These are phyloP conservation scores for Claviceps lovelessii DNA, from an alignment of 2,329 filamentous ascomycete species.

Conservation along the genomic window DNA sequence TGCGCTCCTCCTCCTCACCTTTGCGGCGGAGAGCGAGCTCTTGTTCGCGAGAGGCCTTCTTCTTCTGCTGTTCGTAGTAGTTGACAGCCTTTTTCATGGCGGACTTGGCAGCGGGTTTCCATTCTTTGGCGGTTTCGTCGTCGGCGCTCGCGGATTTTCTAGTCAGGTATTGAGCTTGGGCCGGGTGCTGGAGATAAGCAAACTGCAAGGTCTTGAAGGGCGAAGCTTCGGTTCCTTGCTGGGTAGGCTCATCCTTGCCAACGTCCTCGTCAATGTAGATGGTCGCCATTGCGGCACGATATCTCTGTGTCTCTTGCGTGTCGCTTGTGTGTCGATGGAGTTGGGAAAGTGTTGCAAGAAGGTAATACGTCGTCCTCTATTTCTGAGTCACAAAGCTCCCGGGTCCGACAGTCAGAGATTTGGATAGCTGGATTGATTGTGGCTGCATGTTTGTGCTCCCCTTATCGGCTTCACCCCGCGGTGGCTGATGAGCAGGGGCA, in stretches of 20 bases:
- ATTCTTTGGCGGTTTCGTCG: slow-evolving; percentile 17
- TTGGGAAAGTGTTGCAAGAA: background rate
- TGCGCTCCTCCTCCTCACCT: slow-evolving; percentile 10
- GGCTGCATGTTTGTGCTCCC: background rate
- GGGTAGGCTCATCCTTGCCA: slow-evolving; percentile 55
- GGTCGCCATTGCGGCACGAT: slow-evolving; percentile 16
- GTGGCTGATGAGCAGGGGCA: background rate
- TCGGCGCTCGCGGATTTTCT: slow-evolving; percentile 43
- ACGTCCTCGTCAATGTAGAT: slow-evolving; percentile 55
- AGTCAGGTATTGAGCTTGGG: slow-evolving; percentile 16
- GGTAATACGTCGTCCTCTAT: background rate
- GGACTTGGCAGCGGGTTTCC: slow-evolving; percentile 11
- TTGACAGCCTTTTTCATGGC: slow-evolving; percentile 11
- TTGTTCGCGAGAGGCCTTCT: slow-evolving; percentile 10
- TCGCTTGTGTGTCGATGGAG: slow-evolving; percentile 1
- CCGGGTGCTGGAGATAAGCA: slow-evolving; percentile 45
- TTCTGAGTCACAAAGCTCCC: background rate
- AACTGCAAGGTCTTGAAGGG: slow-evolving; percentile 72
- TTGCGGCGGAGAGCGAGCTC: slow-evolving; percentile 9
- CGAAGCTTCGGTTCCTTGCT: slow-evolving; percentile 52
- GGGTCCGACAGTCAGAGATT: background rate
- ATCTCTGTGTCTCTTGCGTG: background rate
- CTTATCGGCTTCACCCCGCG: slow-evolving; percentile 1
- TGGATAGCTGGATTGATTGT: background rate
- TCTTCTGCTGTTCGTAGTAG: slow-evolving; percentile 11